Evolutionary conservation across 805 yeast genomes (phyloP).

Genomic region (Saturnispora serradocipensis): DNA sequence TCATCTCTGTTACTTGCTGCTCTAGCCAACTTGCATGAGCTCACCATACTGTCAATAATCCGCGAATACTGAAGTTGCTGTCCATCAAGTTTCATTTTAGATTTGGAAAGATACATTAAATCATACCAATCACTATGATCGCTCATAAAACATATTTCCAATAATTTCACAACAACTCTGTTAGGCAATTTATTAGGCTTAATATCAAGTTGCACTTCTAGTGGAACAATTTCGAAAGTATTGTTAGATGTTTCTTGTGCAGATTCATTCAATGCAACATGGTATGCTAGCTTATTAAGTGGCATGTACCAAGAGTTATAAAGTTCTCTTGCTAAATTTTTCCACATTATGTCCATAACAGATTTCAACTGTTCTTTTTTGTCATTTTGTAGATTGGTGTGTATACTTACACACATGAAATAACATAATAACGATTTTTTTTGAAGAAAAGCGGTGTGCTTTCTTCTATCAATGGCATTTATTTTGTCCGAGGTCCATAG

Average conservation of each 20-base stretch:
- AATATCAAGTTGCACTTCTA: not conserved
- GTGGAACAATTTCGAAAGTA: constrained; percentile 4
- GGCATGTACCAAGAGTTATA: constrained; percentile 53
- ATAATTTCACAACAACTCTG: constrained; percentile 21
- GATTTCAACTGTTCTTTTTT: constrained; percentile 23
- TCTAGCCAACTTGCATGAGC: constrained; percentile 37
- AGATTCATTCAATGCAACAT: constrained; percentile 20
- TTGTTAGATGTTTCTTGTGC: not conserved
- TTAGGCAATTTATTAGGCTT: constrained; percentile 8
- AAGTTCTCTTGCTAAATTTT: constrained; percentile 47
- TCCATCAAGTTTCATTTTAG: constrained; percentile 40
- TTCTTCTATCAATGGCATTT: constrained; percentile 51
- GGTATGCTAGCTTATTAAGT: constrained; percentile 53
- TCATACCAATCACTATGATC: constrained; percentile 51
- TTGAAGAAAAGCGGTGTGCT: constrained; percentile 53
- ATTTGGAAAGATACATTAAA: constrained; percentile 49
- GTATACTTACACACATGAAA: constrained; percentile 55
- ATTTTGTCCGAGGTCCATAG: constrained; percentile 88
- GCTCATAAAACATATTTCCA: constrained; percentile 34
- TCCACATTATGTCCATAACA: constrained; percentile 38
- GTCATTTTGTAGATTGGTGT: constrained; percentile 17
- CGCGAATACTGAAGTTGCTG: constrained; percentile 7
- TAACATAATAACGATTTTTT: constrained; percentile 65
- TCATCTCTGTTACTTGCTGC: constrained; percentile 37
- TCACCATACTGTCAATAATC: constrained; percentile 34